Evolutionary conservation across 495 filamentous ascomycete genomes (phyloP).

Genomic region (Apodospora peruviana): DNA sequence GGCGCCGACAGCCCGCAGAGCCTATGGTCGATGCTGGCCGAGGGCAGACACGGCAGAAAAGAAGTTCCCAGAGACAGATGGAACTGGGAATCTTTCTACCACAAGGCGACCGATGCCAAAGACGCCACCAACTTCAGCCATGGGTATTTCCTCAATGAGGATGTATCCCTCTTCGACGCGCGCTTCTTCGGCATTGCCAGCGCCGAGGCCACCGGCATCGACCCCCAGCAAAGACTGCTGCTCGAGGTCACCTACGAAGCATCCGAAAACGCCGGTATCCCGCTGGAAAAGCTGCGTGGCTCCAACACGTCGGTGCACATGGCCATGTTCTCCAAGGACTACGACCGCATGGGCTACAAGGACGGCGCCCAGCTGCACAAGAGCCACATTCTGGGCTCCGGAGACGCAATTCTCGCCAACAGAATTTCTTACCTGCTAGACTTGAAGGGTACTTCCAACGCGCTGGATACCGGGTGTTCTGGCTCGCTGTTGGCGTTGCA

Average conservation of each 20-base stretch:
- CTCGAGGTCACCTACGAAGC: constrained; percentile 75
- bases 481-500: constrained; percentile 47
- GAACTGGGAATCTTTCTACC: constrained; percentile 26
- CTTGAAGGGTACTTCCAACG: constrained; percentile 30
- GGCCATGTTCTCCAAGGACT: constrained; percentile 19
- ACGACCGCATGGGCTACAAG: constrained; percentile 14
- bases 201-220: constrained; percentile 51
- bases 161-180: constrained; percentile 42
- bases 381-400: constrained; percentile 37
- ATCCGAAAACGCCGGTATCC: constrained; percentile 66
- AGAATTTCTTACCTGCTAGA: constrained; percentile 45
- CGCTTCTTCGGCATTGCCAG: constrained; percentile 53
- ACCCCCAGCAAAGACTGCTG: constrained; percentile 72
- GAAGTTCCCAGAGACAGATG: constrained; percentile 21
- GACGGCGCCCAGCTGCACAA: constrained; percentile 27
- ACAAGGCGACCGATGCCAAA: constrained; percentile 18
- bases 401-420: constrained; percentile 33
- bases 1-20: constrained; percentile 14
- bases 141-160: constrained; percentile 32
- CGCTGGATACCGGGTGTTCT: constrained; percentile 48
- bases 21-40: neutral
- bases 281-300: constrained; percentile 6
- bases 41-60: constrained; percentile 24
- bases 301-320: constrained; percentile 33
- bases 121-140: constrained; percentile 10